phyloP scores from a whole-genome alignment of 768 basidiomycete genomes.

The Rhizopogon vesiculosus region DNA sequence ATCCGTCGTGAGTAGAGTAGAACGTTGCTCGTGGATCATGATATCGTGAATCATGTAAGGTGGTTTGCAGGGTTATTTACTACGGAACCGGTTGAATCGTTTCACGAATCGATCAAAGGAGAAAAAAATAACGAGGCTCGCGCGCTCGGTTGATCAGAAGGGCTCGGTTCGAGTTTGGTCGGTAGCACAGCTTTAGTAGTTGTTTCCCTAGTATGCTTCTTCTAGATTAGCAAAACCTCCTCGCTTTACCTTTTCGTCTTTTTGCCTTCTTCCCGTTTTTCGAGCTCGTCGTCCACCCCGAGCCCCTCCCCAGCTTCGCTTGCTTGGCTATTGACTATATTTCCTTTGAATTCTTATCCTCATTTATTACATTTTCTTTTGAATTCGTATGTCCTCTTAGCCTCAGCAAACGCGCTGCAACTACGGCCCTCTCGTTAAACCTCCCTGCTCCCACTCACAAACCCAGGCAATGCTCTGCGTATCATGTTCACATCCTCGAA shows the following conservation, averaged over 20 bases:
- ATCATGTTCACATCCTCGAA: slow-evolving; percentile 28
- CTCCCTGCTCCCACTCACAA: slow-evolving; percentile 4
- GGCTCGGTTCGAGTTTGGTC: background rate
- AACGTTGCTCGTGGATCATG: too few relatives aligned
- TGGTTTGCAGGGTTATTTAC: too few relatives aligned
- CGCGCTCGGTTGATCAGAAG: background rate
- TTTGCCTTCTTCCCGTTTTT: background rate
- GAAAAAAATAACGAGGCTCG: too few relatives aligned
- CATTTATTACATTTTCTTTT: slow-evolving; percentile 9
- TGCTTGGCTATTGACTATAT: too few relatives aligned
- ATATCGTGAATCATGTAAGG: too few relatives aligned
- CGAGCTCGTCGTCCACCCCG: background rate
- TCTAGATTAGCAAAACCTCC: background rate
- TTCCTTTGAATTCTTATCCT: slow-evolving; percentile 2
- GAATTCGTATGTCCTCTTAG: slow-evolving; percentile 15
- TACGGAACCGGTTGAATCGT: too few relatives aligned
- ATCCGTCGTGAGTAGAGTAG: too few relatives aligned
- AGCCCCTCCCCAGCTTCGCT: too few relatives aligned
- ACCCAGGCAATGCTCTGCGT: slow-evolving; percentile 29
- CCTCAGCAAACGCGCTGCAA: slow-evolving; percentile 6
- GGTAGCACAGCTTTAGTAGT: slow-evolving; percentile 2
- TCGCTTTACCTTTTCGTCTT: background rate
- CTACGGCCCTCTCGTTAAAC: slow-evolving; percentile 13
- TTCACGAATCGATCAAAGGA: too few relatives aligned
- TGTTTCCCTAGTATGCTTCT: background rate